A percentile compares a stretch with the other conserved stretches of the same genome.
These are phyloP conservation scores for Pontederia crassipes DNA, from an alignment of 176 grass and related monocot species.

Conservation along the genomic window DNA sequence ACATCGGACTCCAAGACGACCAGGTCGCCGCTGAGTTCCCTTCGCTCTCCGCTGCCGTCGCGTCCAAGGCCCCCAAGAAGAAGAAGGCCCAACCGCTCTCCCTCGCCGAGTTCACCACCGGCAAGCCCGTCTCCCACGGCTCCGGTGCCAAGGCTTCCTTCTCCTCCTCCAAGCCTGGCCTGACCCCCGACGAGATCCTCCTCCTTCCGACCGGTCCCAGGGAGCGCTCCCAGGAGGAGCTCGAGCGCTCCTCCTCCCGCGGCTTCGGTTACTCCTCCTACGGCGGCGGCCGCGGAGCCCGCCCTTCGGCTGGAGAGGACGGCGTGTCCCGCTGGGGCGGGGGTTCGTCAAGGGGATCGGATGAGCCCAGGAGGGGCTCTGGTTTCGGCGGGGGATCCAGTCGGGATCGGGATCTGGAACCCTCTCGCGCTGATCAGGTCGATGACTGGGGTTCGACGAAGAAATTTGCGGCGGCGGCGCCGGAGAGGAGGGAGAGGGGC, in stretches of 20 bases:
- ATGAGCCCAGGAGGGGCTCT: constrained; percentile 37
- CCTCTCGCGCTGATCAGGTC: constrained; percentile 27
- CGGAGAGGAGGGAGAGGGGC: constrained; percentile 8
- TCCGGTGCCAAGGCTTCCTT: background rate
- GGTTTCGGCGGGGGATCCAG: constrained; percentile 14
- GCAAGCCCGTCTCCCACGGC: constrained; percentile 24
- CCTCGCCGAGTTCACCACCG: constrained; percentile 32
- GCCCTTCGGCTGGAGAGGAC: background rate
- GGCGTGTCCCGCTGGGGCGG: constrained; percentile 9
- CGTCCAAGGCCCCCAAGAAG: constrained; percentile 53
- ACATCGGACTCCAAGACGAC: background rate
- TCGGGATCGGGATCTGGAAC: constrained; percentile 28
- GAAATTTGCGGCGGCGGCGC: background rate
- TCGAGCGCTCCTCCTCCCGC: constrained; percentile 29
- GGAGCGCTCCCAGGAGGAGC: constrained; percentile 47
- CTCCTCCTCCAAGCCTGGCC: constrained; percentile 20
- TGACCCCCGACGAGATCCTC: constrained; percentile 14
- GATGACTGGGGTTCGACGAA: constrained; percentile 21
- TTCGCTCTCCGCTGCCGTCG: constrained; percentile 34
- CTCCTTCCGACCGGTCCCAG: constrained; percentile 39
- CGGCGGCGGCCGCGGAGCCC: constrained; percentile 10
- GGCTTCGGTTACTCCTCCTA: constrained; percentile 25
- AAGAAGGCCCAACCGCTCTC: constrained; percentile 45
- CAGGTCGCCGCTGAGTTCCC: constrained; percentile 33
- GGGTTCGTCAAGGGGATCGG: constrained; percentile 18